phyloP scores from a whole-genome alignment of 2,329 filamentous ascomycete species.

The Raffaelea albimanens region DNA sequence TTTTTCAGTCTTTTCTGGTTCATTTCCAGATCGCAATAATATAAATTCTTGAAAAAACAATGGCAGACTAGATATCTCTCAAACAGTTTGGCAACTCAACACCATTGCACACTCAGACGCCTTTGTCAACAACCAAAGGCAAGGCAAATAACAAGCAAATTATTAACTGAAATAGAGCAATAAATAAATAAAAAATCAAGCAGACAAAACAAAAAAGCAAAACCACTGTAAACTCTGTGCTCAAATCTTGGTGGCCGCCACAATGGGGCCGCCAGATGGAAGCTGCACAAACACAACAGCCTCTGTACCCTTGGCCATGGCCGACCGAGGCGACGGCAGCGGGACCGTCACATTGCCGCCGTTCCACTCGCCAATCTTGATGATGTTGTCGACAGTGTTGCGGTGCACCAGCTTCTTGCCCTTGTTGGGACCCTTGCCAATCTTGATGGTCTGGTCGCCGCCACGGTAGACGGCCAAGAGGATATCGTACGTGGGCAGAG shows the following conservation, averaged over 20 bases:
- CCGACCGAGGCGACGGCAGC: slow-evolving; percentile 15
- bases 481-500: slow-evolving; percentile 5
- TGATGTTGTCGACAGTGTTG: slow-evolving; percentile 21
- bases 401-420: slow-evolving; percentile 24
- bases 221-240: too few relatives aligned
- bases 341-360: slow-evolving; percentile 20
- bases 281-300: slow-evolving; percentile 6
- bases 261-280: slow-evolving; percentile 4
- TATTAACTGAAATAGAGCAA: too few relatives aligned
- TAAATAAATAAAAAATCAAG: too few relatives aligned
- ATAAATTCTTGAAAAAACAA: too few relatives aligned
- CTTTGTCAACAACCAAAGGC: too few relatives aligned
- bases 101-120: too few relatives aligned
- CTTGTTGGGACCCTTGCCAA: slow-evolving; percentile 24
- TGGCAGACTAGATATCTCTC: too few relatives aligned
- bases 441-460: slow-evolving; percentile 19
- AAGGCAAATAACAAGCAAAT: too few relatives aligned
- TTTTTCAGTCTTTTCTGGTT: too few relatives aligned
- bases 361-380: slow-evolving; percentile 25
- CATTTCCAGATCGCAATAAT: too few relatives aligned
- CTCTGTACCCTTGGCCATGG: slow-evolving; percentile 9
- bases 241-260: slow-evolving; percentile 4
- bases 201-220: too few relatives aligned
- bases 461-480: slow-evolving; percentile 15
- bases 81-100: too few relatives aligned